These are phyloP conservation scores for Clitopilus hobsonii DNA, from an alignment of 768 basidiomycete genomes.

Conservation along the genomic window DNA sequence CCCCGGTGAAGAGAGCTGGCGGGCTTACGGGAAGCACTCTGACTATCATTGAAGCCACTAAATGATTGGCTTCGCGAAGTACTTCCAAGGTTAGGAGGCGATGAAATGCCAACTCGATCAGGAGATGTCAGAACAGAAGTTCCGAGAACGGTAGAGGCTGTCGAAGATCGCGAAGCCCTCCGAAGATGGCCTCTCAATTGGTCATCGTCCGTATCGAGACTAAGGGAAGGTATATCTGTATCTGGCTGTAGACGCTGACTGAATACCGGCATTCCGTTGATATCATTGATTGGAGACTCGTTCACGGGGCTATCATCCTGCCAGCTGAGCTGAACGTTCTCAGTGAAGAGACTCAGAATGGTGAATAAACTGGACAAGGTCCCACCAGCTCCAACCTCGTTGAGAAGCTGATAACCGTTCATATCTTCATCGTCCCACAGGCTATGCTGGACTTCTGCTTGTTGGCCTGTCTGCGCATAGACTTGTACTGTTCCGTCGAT, in stretches of 20 bases:
- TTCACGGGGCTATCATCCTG: slow-evolving; percentile 50
- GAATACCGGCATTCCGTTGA: neutral
- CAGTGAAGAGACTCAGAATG: slow-evolving; percentile 94
- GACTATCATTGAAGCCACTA: too few relatives aligned
- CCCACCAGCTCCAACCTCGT: slow-evolving; percentile 94
- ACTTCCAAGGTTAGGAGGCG: slow-evolving; percentile 18
- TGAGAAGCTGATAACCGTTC: slow-evolving; percentile 94
- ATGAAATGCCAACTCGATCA: slow-evolving; percentile 18
- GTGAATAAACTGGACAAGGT: slow-evolving; percentile 96
- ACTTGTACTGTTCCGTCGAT: slow-evolving; percentile 98
- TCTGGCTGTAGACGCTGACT: slow-evolving; percentile 26
- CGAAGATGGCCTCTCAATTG: slow-evolving; percentile 29
- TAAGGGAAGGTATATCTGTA: slow-evolving; percentile 63
- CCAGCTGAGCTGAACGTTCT: slow-evolving; percentile 91
- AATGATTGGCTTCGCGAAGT: slow-evolving; percentile 9
- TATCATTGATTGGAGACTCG: slow-evolving; percentile 12
- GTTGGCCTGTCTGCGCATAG: slow-evolving; percentile 67
- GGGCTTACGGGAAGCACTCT: slow-evolving; percentile 4
- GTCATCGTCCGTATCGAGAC: slow-evolving; percentile 28
- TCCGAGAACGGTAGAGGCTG: slow-evolving; percentile 64
- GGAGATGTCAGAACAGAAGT: slow-evolving; percentile 21
- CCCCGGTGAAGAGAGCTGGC: slow-evolving; percentile 48
- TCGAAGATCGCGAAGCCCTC: slow-evolving; percentile 61
- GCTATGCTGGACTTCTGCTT: slow-evolving; percentile 40
- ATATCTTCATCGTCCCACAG: slow-evolving; percentile 82